Conservation (phyloP, 2,329 filamentous ascomycete species). For the Ophiocordyceps camponoti-rufipedis region DNA sequence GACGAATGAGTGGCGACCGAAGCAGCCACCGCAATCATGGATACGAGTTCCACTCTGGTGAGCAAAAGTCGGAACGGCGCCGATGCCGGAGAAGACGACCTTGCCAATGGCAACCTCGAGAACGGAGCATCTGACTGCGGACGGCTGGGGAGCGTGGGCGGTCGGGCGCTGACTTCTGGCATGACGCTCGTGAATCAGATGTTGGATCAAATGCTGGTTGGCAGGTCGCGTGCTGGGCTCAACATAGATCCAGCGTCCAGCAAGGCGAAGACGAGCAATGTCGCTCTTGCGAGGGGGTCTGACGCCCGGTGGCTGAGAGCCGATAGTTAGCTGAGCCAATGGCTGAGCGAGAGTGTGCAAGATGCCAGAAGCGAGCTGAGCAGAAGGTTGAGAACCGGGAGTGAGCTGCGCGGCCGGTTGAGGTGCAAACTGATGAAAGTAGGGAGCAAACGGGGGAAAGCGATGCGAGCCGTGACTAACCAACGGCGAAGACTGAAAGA, state of each 20-base stretch:
- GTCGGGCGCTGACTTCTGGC: conserved; percentile 4
- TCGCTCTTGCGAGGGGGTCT: conserved; percentile 2
- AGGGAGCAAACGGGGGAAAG: too few species aligned
- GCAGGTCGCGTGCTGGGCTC: conserved; percentile 15
- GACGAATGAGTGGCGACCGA: conserved; percentile 23
- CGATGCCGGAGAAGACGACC: conserved; percentile 18
- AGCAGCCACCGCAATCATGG: conserved; percentile 17
- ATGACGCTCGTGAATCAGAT: conserved; percentile 11
- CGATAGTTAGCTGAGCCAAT: neutral
- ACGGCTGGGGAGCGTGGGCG: conserved; percentile 5
- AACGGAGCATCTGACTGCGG: conserved; percentile 3
- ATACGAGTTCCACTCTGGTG: conserved; percentile 14
- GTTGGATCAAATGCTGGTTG: conserved; percentile 7
- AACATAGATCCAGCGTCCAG: conserved; percentile 11
- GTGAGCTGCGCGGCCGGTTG: too few species aligned
- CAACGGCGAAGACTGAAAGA: neutral
- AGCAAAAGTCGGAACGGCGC: conserved; percentile 21
- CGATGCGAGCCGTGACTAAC: too few species aligned
- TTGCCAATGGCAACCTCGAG: conserved; percentile 25
- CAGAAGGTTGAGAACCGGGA: too few species aligned
- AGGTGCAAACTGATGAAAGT: too few species aligned
- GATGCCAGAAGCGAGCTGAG: too few species aligned
- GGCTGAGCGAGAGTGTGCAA: too few species aligned
- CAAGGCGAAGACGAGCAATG: conserved; percentile 13
- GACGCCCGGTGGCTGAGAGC: neutral